Base-by-base conservation (phyloP, 2,329 filamentous ascomycete species). In the Thielaviopsis cerberus region DNA sequence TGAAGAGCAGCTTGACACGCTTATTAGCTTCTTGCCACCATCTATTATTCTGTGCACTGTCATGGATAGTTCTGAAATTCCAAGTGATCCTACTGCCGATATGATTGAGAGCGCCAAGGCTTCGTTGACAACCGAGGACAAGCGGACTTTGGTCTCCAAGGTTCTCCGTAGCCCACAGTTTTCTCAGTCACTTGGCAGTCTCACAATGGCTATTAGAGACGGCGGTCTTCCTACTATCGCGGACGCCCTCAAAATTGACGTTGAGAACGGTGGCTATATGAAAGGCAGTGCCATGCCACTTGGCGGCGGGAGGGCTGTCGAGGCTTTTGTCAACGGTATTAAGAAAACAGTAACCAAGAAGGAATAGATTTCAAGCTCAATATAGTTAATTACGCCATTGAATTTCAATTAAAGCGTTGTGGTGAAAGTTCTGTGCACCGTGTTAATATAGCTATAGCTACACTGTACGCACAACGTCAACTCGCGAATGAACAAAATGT, bases 81-180 rank as follows among this genome's bases (percentile, higher is more conserved):
- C 23, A 10, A 25, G 51, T 59, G 72, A 94, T 62, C 82, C 86
- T 1, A 80, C 80, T 51, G 73, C 81, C 0, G 83, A 82, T 57
- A 79, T 81, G 1, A 77, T 83, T n/a, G 76, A 84, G 64, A 83
- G 83, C 45, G 88, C 86, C 26, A 82, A 88, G 62, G 78, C 84
- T 61, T 83, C 85, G 6, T 76, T 96, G 65, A 84, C 79, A 57
- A 69, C 83, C 7, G 76, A 77, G 2, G 83, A 92, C 67, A 97
- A 97, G 75, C 88, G 85, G 66, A 75, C 78, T 23, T 78, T 97
- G 13, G 71, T 98, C 51, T 83, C 82, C 68, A 85, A 83, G 66
- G 89, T 97, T 7, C 72, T 97, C 15, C 81, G 87, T 62, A 94
- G 87, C 63, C 91, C 92, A 20, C 92, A 98, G 67, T 89, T 98